Percentiles rank a stretch among this genome's conserved stretches.
These are phyloP conservation scores for Fusarium ramigenum DNA, from an alignment of 2,329 filamentous ascomycete species.

Conservation along the genomic window DNA sequence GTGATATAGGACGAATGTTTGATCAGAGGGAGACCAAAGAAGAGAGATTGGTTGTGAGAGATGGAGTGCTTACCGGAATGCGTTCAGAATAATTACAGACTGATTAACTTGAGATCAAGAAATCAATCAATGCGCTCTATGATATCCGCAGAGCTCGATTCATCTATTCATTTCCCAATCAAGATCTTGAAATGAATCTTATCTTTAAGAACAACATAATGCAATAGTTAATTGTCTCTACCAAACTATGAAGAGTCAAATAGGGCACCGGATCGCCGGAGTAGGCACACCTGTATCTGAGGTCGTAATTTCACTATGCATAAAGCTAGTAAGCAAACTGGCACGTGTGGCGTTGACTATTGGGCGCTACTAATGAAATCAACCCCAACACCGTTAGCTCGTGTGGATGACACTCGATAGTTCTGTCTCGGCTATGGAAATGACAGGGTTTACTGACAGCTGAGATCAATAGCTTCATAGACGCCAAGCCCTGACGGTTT, in stretches of 20 bases:
- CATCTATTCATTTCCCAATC: fast-evolving
- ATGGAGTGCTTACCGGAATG: background rate
- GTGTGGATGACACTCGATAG: background rate
- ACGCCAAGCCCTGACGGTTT: background rate
- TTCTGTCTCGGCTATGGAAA: background rate
- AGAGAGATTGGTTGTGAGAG: background rate
- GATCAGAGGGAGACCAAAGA: fast-evolving
- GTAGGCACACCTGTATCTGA: fast-evolving
- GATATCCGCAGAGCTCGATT: background rate
- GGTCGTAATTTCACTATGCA: background rate
- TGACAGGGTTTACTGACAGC: background rate
- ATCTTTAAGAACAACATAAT: background rate
- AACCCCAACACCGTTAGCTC: background rate
- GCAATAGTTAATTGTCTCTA: background rate
- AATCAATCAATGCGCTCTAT: background rate
- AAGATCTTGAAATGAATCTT: fast-evolving
- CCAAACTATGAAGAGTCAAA: fast-evolving
- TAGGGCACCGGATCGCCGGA: fast-evolving
- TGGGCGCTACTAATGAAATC: background rate
- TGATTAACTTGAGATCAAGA: background rate
- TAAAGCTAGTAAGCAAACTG: background rate
- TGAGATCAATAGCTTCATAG: background rate
- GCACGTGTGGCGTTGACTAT: background rate
- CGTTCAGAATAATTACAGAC: background rate
- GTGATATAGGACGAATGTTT: background rate